Evolutionary conservation across 495 filamentous ascomycete genomes (phyloP), one percentile per base, ranked within the genome.

Genomic region (Penicillium desertorum): DNA sequence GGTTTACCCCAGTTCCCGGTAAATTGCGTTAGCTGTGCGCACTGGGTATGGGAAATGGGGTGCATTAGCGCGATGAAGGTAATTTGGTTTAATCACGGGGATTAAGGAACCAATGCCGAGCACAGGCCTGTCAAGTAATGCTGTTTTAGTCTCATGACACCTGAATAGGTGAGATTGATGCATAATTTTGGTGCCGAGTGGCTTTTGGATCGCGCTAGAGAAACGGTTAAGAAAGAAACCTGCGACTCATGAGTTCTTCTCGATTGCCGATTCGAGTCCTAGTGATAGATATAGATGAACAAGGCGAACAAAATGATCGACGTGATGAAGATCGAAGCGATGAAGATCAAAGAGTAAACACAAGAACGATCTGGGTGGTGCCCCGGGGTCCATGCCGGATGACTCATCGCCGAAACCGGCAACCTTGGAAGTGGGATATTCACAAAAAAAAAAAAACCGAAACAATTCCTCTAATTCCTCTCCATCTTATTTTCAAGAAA

Each of bases 381-480:
- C 22, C 22, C 2, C 0, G 9, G 7, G 1, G 29, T 10, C 30
- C 10, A 29, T 37, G 19, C 5, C 49, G 22, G 53, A 47, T 47
- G 53, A 55, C 17, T 55, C 53, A 55, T 39, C 53, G 5, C 42
- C 22, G 43, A 55, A 45, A 54, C 20, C 49, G 49, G 22, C 22
- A 23, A 23, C 3, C 22, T 23, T 23, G 48, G 6, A 41, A 42
- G 50, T 52, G 36, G 50, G 36, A 43, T 32, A 9, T 27, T 42
- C 50, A 43, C 37, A 30, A 22, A 44, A 44, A 20, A 20, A 44
- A 44, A 22, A 45, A 27, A 45, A 45, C 1, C 11, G 4, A n/a
- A 30, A 16, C 43, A 17, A 32, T 17, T 48, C 11, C 17, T 32
- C 16, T 20, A 17, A 32, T 17, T 48, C 11, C 17, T 32, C 16